Base-by-base conservation (phyloP, 805 yeast genomes). In the Wickerhamiella occidentalis region DNA sequence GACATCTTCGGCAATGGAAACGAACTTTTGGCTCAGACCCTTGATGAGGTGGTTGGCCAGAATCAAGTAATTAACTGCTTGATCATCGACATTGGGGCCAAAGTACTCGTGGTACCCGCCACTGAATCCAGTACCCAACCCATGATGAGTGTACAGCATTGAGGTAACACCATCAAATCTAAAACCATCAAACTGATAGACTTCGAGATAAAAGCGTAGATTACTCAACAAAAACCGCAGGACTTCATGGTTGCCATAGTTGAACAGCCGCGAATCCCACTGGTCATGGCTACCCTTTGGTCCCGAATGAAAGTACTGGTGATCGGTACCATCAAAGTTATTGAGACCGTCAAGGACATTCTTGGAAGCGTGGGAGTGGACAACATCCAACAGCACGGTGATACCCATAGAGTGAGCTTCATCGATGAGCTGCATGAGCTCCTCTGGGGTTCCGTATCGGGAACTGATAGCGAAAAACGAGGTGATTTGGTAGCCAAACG, bases 401-500 rank as follows among this genome's bases (percentile, higher is more conserved):
- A 90, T 79, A 0, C 96, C 96, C 66, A 83, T 66, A 3, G 82
- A 76, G 64, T 90, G 98, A 3, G 97, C 97, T 4, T 84, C 78
- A 65, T 92, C 98, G 43, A 90, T 76, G 56, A 90, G 76, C 64
- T 84, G 87, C 65, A 85, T 88, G 60, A 90, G 72, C 46, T 92
- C 96, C 58, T 92, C 97, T 2, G 98, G 97, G 0, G 96, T 78
- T 25, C 98, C 98, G 59, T 73, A 92, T 54, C 98, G 75, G 6
- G 96, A 88, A 48, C 92, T 80, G 21, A 76, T 73, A 1, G 97
- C 96, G 64, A 84, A 90, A 63, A 90, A 92, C 52, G 82, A 84
- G 19, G 97, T 88, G 23, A 90, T 80, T 65, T 90, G 98, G 64
- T 90, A 90, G n/a, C 98, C 98, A 64, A 90, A 90, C 1, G 95